phyloP scores from a whole-genome alignment of 225 moss, liverwort and hornwort genomes.

The Anthoceros angustus region DNA sequence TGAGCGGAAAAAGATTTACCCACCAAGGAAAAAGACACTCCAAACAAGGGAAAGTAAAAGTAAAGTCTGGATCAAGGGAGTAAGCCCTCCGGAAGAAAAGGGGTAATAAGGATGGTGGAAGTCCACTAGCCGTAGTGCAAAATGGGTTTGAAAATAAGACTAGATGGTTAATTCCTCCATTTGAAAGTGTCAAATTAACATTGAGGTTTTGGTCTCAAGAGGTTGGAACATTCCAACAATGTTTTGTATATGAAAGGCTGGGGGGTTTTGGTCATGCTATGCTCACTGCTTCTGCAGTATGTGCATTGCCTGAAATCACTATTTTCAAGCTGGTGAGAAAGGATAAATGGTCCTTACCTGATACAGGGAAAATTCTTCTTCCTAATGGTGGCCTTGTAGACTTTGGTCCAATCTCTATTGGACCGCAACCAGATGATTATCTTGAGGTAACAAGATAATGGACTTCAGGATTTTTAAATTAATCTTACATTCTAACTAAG shows the following conservation, averaged over 20 bases:
- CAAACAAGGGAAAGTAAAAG: too few relatives aligned
- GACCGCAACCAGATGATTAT: constrained; percentile 30
- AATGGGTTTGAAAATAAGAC: constrained; percentile 32
- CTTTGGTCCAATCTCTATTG: constrained; percentile 58
- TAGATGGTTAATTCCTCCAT: constrained; percentile 61
- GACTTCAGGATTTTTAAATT: not conserved
- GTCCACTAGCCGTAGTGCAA: constrained; percentile 24
- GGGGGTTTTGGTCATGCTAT: constrained; percentile 37
- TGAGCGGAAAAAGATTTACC: too few relatives aligned
- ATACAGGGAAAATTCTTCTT: not conserved
- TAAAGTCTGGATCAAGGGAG: too few relatives aligned
- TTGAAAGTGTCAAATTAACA: constrained; percentile 26
- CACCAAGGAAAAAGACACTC: too few relatives aligned
- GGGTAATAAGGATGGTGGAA: not conserved
- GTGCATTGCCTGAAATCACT: constrained; percentile 62
- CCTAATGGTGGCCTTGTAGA: constrained; percentile 23
- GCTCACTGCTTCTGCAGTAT: constrained; percentile 39
- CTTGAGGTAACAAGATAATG: constrained; percentile 19
- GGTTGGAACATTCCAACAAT: constrained; percentile 50
- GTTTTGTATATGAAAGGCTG: constrained; percentile 55
- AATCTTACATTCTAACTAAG: too few relatives aligned
- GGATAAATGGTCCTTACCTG: not conserved
- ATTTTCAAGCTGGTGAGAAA: constrained; percentile 19
- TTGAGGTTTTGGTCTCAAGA: constrained; percentile 52
- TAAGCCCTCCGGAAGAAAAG: constrained; percentile 6